Conservation (phyloP, 2,329 filamentous ascomycete species). For the Botryotinia convoluta region DNA sequence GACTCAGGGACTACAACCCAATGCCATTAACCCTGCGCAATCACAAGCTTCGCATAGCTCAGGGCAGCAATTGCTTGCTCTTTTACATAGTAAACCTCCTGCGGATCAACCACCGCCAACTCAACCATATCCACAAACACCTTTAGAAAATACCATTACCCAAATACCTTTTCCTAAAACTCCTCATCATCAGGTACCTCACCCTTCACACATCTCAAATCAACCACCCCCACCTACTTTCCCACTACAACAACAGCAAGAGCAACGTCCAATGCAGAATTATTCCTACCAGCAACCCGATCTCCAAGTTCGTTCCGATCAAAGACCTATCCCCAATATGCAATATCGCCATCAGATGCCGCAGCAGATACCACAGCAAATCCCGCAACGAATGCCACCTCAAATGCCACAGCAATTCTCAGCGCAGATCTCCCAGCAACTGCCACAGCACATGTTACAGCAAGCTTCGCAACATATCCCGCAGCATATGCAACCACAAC, state of each 20-base stretch:
- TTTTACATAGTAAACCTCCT: slow-evolving; percentile 44
- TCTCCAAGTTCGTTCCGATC: slow-evolving; percentile 22
- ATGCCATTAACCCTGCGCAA: slow-evolving; percentile 20
- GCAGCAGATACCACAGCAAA: slow-evolving; percentile 12
- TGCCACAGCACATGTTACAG: slow-evolving; percentile 15
- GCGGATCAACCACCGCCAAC: slow-evolving; percentile 22
- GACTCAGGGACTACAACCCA: slow-evolving; percentile 48
- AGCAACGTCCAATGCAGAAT: slow-evolving; percentile 12
- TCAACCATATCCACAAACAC: slow-evolving; percentile 47
- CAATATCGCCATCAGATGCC: slow-evolving; percentile 15
- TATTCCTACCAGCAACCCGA: slow-evolving; percentile 33
- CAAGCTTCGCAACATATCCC: slow-evolving; percentile 25
- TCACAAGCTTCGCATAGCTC: slow-evolving; percentile 34
- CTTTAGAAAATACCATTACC: slow-evolving; percentile 52
- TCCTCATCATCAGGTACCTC: slow-evolving; percentile 57
- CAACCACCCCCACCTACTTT: slow-evolving; percentile 51
- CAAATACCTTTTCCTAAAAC: slow-evolving; percentile 53
- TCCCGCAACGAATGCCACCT: background rate
- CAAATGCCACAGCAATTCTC: slow-evolving; percentile 25
- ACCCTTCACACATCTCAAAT: slow-evolving; percentile 46
- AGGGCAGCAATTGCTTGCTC: slow-evolving; percentile 51
- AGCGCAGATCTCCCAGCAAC: slow-evolving; percentile 11
- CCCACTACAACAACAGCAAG: slow-evolving; percentile 39
- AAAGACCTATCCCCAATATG: background rate
- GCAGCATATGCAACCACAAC: slow-evolving; percentile 20